phyloP scores from a whole-genome alignment of 202 grass and related monocot species.

The Brachypodium distachyon region DNA sequence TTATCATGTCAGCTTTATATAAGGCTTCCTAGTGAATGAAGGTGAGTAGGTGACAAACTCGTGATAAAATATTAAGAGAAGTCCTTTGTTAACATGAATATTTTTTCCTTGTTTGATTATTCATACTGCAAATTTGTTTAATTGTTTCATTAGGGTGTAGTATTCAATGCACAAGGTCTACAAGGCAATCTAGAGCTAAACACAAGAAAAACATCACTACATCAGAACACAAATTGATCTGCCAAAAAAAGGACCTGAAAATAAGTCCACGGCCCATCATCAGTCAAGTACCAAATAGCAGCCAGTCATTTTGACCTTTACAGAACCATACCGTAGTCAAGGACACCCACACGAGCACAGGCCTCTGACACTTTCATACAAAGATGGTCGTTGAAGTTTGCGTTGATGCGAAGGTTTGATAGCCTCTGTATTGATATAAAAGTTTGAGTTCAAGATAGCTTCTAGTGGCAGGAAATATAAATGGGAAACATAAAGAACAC shows the following conservation, averaged over 20 bases:
- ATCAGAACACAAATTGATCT: background rate
- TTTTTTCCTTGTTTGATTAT: background rate
- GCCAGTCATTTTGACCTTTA: background rate
- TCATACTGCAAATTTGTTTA: background rate
- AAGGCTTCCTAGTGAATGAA: background rate
- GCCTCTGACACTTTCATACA: constrained; percentile 83
- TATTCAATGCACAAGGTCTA: background rate
- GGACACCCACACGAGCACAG: constrained; percentile 58
- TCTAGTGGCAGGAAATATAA: constrained; percentile 4
- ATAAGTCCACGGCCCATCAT: background rate
- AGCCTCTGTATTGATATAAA: constrained; percentile 50
- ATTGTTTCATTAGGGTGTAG: background rate
- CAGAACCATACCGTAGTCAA: constrained; percentile 69
- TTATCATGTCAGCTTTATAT: background rate
- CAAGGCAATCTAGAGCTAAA: background rate
- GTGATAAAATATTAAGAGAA: no score
- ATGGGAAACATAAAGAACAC: background rate
- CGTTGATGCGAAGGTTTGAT: constrained; percentile 81
- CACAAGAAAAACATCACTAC: background rate
- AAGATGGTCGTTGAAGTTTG: constrained; percentile 97
- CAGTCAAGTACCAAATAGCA: constrained; percentile 9
- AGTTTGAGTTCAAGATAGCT: background rate
- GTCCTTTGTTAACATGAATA: background rate
- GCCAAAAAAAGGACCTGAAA: background rate
- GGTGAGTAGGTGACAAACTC: background rate